Evolutionary conservation across 2,329 filamentous ascomycete genomes (phyloP).

Genomic region (Mycosphaerella sp.): DNA sequence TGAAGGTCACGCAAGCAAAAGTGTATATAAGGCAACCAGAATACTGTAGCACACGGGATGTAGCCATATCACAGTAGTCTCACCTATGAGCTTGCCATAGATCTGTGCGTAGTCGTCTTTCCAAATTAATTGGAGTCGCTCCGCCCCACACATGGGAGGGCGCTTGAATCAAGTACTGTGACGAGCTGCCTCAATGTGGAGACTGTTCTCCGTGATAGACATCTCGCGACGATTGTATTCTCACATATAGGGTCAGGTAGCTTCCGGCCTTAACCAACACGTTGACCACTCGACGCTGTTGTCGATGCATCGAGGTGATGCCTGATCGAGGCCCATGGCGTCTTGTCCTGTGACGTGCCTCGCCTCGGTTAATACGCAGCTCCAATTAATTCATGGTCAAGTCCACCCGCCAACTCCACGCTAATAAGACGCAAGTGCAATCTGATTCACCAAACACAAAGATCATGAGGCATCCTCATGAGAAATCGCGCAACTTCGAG

Average conservation of each 20-base stretch:
- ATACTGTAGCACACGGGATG: neutral
- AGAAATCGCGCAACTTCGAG: constrained; percentile 61
- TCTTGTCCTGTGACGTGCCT: neutral
- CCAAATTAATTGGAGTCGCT: no score
- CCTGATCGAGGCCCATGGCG: neutral
- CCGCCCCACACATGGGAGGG: no score
- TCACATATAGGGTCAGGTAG: no score
- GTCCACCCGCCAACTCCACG: neutral
- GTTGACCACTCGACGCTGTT: no score
- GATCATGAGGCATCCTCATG: constrained; percentile 4
- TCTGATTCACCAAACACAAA: no score
- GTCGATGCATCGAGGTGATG: neutral
- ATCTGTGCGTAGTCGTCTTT: neutral
- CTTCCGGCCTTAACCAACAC: no score
- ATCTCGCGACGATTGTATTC: no score
- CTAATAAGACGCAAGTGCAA: neutral
- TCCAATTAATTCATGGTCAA: neutral
- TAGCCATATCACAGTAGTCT: neutral
- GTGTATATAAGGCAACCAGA: neutral
- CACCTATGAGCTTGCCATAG: neutral
- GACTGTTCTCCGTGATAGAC: no score
- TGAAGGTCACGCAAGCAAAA: neutral
- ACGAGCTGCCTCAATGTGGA: no score
- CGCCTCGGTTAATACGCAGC: neutral
- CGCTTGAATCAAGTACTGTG: no score